These are phyloP conservation scores for Paecilomyces sp. DNA, from an alignment of 2,329 filamentous ascomycete species.

Conservation along the genomic window DNA sequence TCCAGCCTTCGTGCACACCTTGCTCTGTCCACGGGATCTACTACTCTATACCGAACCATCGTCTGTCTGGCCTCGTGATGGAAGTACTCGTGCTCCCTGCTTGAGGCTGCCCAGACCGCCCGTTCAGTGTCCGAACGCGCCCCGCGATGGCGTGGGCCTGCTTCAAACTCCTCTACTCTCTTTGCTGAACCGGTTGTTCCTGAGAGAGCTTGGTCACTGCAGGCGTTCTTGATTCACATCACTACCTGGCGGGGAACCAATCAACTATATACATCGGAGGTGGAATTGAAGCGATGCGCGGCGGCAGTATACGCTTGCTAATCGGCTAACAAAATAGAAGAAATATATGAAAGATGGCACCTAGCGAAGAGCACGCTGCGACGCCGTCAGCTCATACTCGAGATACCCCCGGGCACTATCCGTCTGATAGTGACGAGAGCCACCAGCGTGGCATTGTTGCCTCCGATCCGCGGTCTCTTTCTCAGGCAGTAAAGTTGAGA, in stretches of 20 bases:
- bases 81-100: neutral
- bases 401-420: conserved; percentile 45
- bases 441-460: conserved; percentile 7
- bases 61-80: conserved; percentile 7
- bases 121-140: neutral
- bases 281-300: neutral
- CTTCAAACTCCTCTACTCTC: neutral
- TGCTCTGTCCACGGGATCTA: neutral
- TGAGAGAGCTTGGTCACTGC: neutral
- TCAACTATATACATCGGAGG: neutral
- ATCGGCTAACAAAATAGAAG: neutral
- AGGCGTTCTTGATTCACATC: neutral
- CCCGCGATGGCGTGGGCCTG: conserved; percentile 3
- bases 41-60: neutral
- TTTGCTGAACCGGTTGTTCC: neutral
- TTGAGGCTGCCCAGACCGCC: neutral
- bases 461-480: conserved; percentile 38
- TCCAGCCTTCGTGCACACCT: neutral
- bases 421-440: conserved; percentile 18
- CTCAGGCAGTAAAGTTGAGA: conserved; percentile 60
- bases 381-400: neutral
- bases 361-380: neutral
- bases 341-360: neutral
- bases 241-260: neutral
- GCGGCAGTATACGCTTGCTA: neutral